Evolutionary conservation across 495 filamentous ascomycete genomes (phyloP).

Genomic region (Symbiotaphrina buchneri): DNA sequence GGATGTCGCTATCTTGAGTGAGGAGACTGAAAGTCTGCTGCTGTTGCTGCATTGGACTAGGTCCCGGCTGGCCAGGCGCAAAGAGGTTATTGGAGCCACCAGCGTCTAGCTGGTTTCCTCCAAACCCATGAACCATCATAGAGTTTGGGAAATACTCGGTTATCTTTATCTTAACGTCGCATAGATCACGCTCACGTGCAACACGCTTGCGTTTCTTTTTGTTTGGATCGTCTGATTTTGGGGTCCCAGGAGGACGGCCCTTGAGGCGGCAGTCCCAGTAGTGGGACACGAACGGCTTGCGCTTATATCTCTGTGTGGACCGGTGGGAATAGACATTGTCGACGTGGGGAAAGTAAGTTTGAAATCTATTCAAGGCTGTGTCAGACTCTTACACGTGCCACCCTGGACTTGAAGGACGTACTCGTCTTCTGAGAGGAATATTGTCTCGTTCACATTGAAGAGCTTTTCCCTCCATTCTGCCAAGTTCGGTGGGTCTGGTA

Average conservation of each 20-base stretch:
- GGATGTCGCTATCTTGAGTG: neutral
- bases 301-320: conserved; percentile 70
- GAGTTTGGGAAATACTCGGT: conserved; percentile 53
- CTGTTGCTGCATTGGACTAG: conserved; percentile 5
- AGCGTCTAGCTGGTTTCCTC: conserved; percentile 10
- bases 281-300: conserved; percentile 60
- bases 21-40: conserved; percentile 8
- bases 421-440: conserved; percentile 61
- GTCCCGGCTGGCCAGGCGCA: conserved; percentile 11
- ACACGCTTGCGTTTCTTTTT: conserved; percentile 78
- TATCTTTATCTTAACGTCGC: conserved; percentile 86
- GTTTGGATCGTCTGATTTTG: conserved; percentile 65
- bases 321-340: conserved; percentile 88
- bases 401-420: conserved; percentile 19
- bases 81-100: conserved; percentile 12
- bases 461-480: conserved; percentile 50
- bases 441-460: conserved; percentile 54
- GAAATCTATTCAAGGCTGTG: conserved; percentile 29
- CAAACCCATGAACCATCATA: conserved; percentile 11
- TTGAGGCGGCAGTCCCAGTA: conserved; percentile 88
- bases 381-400: conserved; percentile 4
- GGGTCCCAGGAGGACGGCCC: conserved; percentile 61
- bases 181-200: conserved; percentile 54
- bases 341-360: conserved; percentile 74
- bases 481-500: conserved; percentile 46